phyloP scores from a whole-genome alignment of 768 basidiomycete species.

The Leccinum disarticulatum region DNA sequence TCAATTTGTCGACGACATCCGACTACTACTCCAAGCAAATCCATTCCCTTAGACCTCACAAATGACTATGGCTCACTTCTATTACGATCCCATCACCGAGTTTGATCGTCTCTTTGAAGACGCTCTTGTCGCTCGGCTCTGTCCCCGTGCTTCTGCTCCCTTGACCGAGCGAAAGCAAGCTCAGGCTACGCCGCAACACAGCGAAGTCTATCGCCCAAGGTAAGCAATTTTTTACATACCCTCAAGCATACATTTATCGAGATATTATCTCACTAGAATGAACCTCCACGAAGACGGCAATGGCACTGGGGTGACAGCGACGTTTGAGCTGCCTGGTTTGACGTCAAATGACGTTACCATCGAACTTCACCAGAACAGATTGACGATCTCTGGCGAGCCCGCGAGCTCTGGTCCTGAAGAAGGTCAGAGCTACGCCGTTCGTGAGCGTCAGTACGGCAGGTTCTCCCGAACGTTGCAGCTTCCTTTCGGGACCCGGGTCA shows the following conservation, averaged over 20 bases:
- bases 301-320: constrained; percentile 43
- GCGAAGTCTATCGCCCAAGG: constrained; percentile 24
- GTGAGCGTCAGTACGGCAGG: neutral
- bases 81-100: constrained; percentile 5
- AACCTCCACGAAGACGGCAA: constrained; percentile 48
- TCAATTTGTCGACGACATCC: neutral
- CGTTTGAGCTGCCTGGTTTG: constrained; percentile 57
- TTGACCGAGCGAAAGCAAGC: neutral
- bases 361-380: constrained; percentile 45
- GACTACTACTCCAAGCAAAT: neutral
- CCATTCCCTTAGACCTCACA: neutral
- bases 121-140: constrained; percentile 24
- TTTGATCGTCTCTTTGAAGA: constrained; percentile 13
- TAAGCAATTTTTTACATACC: neutral
- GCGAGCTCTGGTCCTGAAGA: constrained; percentile 32
- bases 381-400: constrained; percentile 49
- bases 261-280: constrained; percentile 32
- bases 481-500: neutral
- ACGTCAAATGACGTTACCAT: constrained; percentile 48
- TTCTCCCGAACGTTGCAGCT: neutral
- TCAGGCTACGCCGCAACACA: neutral
- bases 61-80: constrained; percentile 6
- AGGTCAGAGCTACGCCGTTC: constrained; percentile 36
- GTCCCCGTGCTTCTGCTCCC: neutral
- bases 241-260: no score